Base-by-base conservation (phyloP, 495 filamentous ascomycete species). In the Lasiosphaeria miniovina region DNA sequence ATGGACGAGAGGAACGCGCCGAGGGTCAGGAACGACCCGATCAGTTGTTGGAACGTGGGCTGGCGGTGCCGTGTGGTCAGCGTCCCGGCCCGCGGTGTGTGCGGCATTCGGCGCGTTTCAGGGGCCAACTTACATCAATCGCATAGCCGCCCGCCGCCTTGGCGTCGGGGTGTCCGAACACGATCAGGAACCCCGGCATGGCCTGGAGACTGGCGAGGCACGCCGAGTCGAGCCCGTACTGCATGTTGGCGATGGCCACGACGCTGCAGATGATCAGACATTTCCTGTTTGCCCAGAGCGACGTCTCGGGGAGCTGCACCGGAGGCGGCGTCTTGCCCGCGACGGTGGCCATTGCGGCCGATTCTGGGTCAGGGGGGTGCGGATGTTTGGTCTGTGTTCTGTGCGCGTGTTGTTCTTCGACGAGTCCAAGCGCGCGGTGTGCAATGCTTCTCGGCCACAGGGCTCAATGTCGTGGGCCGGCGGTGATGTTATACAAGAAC, bases 191-290 rank as follows among this genome's bases (percentile, higher is more conserved):
- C 1, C 82, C 82, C 10, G 79, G 64, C 83, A 86, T 86, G 40
- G 83, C 84, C 60, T 86, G 82, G 8, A 86, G 71, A 58, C 82
- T 81, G 15, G 80, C 82, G 49, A 86, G 79, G 38, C 82, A 69
- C 12, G 80, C 80, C 56, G 82, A 84, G 61, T 86, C 83, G 40
- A 85, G 66, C 4, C 83, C 82, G 72, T 86, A 86, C 65, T 86
- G 83, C 63, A 66, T 72, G 59, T 75, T 76, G 24, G 74, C 74
- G 45, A 75, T 67, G 12, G 74, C 69, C 41, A 76, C 72, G 49
- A 67, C 65, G 56, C 63, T 65, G 58, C 74, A 76, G 63, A 75
- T 75, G 12, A 71, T 49, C 49, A 76, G 52, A 31, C 74, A 76
- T 68, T 75, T 76, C 38, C 71, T 55, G 53, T 76, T 76, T 34